phyloP scores from a whole-genome alignment of 2,329 filamentous ascomycete species.

The Aspergillus sp. region DNA sequence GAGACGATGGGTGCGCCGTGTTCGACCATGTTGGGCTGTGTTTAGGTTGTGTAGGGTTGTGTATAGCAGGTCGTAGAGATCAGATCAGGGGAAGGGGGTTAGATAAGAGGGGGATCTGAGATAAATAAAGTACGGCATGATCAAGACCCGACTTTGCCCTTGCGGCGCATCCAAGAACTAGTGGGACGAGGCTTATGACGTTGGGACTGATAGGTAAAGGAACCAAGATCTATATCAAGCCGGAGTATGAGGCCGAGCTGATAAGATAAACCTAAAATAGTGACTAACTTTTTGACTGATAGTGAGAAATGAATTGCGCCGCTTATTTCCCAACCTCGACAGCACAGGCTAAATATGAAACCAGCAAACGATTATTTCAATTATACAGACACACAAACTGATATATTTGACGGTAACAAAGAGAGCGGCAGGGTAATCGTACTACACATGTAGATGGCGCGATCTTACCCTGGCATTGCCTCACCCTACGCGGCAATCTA shows the following conservation, averaged over 20 bases:
- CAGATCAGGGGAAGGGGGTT: not conserved
- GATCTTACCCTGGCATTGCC: not conserved
- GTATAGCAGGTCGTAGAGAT: not conserved
- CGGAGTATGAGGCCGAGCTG: not conserved
- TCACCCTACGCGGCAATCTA: not conserved
- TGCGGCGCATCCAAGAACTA: not conserved
- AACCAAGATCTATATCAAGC: constrained; percentile 1
- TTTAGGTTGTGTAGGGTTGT: not conserved
- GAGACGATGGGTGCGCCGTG: constrained; percentile 46
- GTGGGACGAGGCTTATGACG: constrained; percentile 9
- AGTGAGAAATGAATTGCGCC: constrained; percentile 8
- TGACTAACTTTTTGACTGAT: constrained; percentile 14
- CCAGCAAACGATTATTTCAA: too few relatives aligned
- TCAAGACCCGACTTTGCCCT: not conserved
- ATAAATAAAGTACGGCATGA: not conserved
- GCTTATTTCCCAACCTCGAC: not conserved
- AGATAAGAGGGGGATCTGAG: not conserved
- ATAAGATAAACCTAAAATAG: constrained; percentile 10
- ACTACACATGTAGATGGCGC: not conserved
- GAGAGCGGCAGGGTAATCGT: not conserved
- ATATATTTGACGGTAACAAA: not conserved
- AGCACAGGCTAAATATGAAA: too few relatives aligned
- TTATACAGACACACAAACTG: not conserved
- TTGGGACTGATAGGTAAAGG: not conserved
- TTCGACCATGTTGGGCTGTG: constrained; percentile 18